A percentile compares a stretch with the other conserved stretches of the same genome.
Evolutionary conservation across 176 grass and related monocot species (phyloP).

Genomic region (Triticum timopheevii): DNA sequence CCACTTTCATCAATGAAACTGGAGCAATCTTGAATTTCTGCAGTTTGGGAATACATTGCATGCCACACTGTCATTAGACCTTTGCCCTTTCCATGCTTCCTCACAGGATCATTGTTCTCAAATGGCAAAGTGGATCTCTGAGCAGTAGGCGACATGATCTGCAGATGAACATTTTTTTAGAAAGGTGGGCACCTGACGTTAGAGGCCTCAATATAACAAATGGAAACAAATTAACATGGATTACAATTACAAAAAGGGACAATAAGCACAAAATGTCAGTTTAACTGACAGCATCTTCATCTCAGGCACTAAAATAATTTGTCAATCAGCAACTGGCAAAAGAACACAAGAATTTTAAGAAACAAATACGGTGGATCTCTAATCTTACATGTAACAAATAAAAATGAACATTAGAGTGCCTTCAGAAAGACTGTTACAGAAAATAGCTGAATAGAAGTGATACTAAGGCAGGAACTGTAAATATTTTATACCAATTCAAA

Average conservation of each 20-base stretch:
- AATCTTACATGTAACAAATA: conserved; percentile 30
- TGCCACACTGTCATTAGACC: conserved; percentile 97
- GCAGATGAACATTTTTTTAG: conserved; percentile 29
- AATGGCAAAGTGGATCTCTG: conserved; percentile 1
- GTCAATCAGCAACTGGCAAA: conserved; percentile 5
- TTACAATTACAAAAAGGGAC: background rate
- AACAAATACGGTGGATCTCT: background rate
- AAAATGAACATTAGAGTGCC: background rate
- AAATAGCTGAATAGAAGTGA: background rate
- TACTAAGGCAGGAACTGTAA: background rate
- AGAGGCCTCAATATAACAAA: background rate
- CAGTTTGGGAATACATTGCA: conserved; percentile 59
- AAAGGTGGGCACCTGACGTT: background rate
- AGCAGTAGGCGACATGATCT: conserved; percentile 34
- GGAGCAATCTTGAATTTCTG: conserved; percentile 43
- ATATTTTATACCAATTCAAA: conserved; percentile 3
- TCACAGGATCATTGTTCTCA: conserved; percentile 43
- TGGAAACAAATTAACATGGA: conserved; percentile 1
- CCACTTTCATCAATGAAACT: conserved; percentile 61
- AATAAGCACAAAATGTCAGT: background rate
- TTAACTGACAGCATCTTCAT: background rate
- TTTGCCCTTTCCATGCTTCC: conserved; percentile 93
- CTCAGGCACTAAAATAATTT: conserved; percentile 1
- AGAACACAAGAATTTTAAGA: conserved; percentile 12
- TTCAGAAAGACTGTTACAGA: background rate